A percentile compares a stretch with the other conserved stretches of the same genome.
Evolutionary conservation across 2,329 filamentous ascomycete genomes (phyloP).

Genomic region (Colletotrichum aenigma): DNA sequence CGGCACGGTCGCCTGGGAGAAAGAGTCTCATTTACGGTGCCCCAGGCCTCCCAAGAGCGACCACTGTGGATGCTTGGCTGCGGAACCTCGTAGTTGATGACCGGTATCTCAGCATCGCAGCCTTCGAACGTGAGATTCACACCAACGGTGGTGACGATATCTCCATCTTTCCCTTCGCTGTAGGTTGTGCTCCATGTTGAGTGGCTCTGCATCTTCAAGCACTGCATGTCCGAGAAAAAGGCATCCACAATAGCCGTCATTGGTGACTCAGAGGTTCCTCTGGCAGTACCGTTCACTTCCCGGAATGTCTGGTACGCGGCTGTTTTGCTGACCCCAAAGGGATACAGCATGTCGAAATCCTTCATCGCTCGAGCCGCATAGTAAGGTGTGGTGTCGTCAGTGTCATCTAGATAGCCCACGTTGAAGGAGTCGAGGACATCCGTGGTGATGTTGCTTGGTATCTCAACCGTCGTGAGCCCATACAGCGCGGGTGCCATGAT

Average conservation of each 20-base stretch:
- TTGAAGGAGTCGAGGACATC: not conserved
- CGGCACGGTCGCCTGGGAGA: not conserved
- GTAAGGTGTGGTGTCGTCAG: not conserved
- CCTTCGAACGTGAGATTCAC: not conserved
- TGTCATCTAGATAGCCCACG: not conserved
- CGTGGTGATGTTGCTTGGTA: not conserved
- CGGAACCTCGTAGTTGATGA: not conserved
- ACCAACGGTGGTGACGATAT: not conserved
- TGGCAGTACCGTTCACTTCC: not conserved
- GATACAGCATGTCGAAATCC: not conserved
- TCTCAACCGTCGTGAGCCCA: not conserved
- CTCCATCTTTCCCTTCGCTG: not conserved
- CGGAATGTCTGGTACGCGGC: not conserved
- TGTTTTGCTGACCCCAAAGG: not conserved
- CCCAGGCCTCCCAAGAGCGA: not conserved
- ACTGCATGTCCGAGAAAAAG: not conserved
- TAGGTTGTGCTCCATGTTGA: not conserved
- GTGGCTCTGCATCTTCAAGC: not conserved
- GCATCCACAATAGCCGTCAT: not conserved
- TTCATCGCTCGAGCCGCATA: not conserved
- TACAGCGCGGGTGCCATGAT: not conserved
- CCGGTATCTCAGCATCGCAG: not conserved
- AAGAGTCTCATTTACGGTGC: not conserved
- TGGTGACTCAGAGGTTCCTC: not conserved
- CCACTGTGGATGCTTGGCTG: not conserved